A percentile compares a stretch with the other conserved stretches of the same genome.
These are phyloP conservation scores for Penicillium atrosanguineum DNA, from an alignment of 495 filamentous ascomycete genomes.

Conservation along the genomic window DNA sequence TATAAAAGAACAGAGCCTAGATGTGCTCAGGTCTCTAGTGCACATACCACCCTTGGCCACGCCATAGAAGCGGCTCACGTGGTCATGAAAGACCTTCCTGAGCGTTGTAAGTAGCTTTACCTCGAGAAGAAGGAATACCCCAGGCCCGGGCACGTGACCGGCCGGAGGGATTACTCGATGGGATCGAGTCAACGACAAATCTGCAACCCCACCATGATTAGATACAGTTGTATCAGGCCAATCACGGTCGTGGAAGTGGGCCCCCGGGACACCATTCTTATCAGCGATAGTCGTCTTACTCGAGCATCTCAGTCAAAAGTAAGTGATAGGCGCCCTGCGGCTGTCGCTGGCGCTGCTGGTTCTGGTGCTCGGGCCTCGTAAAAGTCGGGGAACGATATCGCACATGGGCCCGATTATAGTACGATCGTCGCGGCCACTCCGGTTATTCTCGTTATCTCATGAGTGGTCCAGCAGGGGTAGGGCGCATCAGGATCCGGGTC, in stretches of 20 bases:
- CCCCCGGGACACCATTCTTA: slow-evolving; percentile 12
- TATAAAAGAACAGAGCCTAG: too few relatives aligned
- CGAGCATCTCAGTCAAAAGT: slow-evolving; percentile 21
- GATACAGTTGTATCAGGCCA: slow-evolving; percentile 12
- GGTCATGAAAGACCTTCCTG: too few relatives aligned
- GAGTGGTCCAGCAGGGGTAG: slow-evolving; percentile 10
- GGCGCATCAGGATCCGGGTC: slow-evolving; percentile 6
- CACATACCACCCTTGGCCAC: too few relatives aligned
- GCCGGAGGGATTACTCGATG: slow-evolving; percentile 36
- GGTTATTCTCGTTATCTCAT: slow-evolving; percentile 14
- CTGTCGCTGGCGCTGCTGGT: not conserved
- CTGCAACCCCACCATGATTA: slow-evolving; percentile 19
- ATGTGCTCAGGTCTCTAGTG: too few relatives aligned
- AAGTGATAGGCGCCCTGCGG: slow-evolving; percentile 13
- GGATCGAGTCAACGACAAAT: slow-evolving; percentile 38
- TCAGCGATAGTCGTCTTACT: slow-evolving; percentile 24
- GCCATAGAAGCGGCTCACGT: too few relatives aligned
- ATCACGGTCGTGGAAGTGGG: slow-evolving; percentile 18
- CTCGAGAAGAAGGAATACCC: not conserved
- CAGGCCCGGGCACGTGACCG: slow-evolving; percentile 20
- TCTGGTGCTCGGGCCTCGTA: slow-evolving; percentile 12
- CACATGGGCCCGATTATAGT: slow-evolving; percentile 3
- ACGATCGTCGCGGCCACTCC: slow-evolving; percentile 12
- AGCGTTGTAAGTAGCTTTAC: too few relatives aligned
- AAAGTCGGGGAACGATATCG: slow-evolving; percentile 1